Evolutionary conservation across 768 basidiomycete species (phyloP), one percentile per base, ranked within the genome.

Genomic region (Nidula microcarpa): DNA sequence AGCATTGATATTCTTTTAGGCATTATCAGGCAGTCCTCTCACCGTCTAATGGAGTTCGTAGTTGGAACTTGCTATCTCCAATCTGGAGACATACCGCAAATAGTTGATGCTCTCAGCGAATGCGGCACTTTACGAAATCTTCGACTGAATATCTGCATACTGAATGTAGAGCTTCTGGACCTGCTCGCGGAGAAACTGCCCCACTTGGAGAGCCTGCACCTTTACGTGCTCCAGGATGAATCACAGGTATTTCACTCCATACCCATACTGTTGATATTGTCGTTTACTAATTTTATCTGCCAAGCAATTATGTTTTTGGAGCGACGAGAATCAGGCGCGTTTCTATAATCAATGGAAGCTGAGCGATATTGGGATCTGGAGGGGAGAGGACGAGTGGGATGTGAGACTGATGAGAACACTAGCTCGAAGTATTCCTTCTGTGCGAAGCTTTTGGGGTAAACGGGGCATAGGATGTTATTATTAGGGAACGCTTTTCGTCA

Each of bases 61-160:
- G 67, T 80, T 16, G 64, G 74, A 34, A 75, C 76, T 53, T 70
- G 74, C 1, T 78, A 76, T 56, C 62, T 78, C 4, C 57, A 65
- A 9, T 56, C 57, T 2, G 58, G 65, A 6, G 75, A 78, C 49
- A 59, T 72, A 10, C 50, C 37, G 11, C 53, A 45, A 4, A 57
- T 76, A 6, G 49, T 68, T 2, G 37, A 56, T 10, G 63, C 63
- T 0, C 62, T 72, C 4, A 60, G 59, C 5, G 47, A 55, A 0
- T 68, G 68, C 45, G 41, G 55, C 8, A 55, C 53, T 7, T 52
- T 77, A 30, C 59, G 55, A 33, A 62, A 50, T 35, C 59, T 76
- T 30, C 62, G 68, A 32, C 57, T 78, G 53, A 72, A 74, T 49
- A 55, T 74, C 4, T 63, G 63, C 53, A 63, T 46, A 18, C 51